Conservation (phyloP, 2,329 filamentous ascomycete species). For the Aspergillus novofumigatus region DNA sequence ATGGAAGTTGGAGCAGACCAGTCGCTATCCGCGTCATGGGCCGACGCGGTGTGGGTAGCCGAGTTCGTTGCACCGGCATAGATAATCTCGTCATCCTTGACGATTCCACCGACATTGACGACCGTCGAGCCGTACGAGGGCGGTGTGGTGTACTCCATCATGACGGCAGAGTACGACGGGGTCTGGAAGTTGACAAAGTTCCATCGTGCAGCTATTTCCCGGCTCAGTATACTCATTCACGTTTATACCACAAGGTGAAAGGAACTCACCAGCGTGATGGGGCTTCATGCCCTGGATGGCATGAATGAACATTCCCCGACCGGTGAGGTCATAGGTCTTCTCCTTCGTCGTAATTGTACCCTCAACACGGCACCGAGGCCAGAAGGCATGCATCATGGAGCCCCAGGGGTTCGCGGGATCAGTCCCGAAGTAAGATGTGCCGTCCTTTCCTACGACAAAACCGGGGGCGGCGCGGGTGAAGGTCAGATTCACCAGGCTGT, state of each 20-base stretch:
- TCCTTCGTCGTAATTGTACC: constrained; percentile 81
- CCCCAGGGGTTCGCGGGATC: constrained; percentile 87
- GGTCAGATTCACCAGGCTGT: constrained; percentile 79
- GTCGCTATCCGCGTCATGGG: constrained; percentile 70
- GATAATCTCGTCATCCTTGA: constrained; percentile 75
- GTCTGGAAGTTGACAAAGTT: constrained; percentile 92
- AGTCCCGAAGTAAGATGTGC: constrained; percentile 79
- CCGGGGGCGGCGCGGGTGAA: constrained; percentile 72
- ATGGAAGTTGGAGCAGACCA: constrained; percentile 82
- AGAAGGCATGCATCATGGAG: constrained; percentile 86
- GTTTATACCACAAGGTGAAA: background rate
- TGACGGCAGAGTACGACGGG: constrained; percentile 75
- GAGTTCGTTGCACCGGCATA: constrained; percentile 63
- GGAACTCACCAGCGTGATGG: constrained; percentile 71
- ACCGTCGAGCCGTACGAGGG: constrained; percentile 83
- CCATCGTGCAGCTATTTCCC: constrained; percentile 68
- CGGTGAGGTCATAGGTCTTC: constrained; percentile 76
- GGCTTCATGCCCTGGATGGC: constrained; percentile 98
- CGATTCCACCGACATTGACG: constrained; percentile 78
- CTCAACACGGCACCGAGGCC: constrained; percentile 79
- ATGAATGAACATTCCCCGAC: constrained; percentile 73
- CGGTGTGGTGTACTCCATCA: constrained; percentile 97
- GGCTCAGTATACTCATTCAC: background rate
- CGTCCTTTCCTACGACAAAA: constrained; percentile 79
- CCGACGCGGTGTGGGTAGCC: constrained; percentile 65